phyloP scores from a whole-genome alignment of 306 rosid genomes.

The Argentina anserina region DNA sequence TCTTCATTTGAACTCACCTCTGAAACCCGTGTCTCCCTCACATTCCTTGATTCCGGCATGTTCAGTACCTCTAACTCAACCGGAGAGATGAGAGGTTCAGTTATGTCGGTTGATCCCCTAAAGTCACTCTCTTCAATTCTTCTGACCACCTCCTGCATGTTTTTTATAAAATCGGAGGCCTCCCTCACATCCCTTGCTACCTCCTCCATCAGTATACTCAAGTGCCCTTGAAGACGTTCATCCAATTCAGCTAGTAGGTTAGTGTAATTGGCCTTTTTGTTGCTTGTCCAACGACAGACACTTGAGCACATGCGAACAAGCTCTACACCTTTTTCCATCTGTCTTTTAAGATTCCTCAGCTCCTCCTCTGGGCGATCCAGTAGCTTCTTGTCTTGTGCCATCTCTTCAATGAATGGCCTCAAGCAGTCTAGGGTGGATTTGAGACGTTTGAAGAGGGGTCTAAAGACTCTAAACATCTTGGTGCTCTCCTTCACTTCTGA shows the following conservation, averaged over 20 bases:
- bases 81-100: background rate
- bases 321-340: background rate
- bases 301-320: background rate
- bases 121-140: background rate
- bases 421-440: background rate
- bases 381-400: background rate
- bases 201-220: conserved; percentile 20
- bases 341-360: background rate
- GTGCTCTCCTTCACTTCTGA: background rate
- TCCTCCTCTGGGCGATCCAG: background rate
- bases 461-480: background rate
- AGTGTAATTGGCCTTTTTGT: background rate
- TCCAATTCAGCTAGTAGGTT: conserved; percentile 31
- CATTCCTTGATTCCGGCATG: background rate
- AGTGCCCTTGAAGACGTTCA: background rate
- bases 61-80: background rate
- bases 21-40: background rate
- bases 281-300: background rate
- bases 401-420: background rate
- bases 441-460: background rate
- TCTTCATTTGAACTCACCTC: background rate
- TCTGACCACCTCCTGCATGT: background rate
- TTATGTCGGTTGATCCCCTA: background rate
- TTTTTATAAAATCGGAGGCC: background rate
- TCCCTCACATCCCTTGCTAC: conserved; percentile 15